Evolutionary conservation across 2,329 filamentous ascomycete species (phyloP), one percentile per base, ranked within the genome.

Genomic region (Trichoderma sp.): DNA sequence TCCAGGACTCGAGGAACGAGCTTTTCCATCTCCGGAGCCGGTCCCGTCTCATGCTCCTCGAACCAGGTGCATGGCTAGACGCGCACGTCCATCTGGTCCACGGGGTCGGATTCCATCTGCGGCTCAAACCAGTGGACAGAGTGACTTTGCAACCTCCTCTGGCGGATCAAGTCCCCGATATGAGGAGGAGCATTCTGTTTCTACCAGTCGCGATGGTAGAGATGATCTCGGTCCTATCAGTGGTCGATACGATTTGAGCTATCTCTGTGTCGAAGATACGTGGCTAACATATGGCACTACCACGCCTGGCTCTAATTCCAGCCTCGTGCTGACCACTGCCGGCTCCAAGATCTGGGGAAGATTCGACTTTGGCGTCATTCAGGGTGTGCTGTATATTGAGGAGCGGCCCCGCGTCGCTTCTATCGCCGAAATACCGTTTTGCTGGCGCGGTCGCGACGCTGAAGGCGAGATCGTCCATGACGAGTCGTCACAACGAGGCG

Each of bases 321-420:
- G 68, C 2, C 69, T 81, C 10, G 72, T 78, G 47, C 71, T 81
- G 17, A 79, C 78, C 2, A 74, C 81, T 1, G 73, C 72, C 17
- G 77, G 77, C 14, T 71, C 70, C 5, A 75, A 67, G 15, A 69
- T 83, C 7, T 85, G 82, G 82, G 81, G 78, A 0, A 71, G 68
- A 1, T 84, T 84, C 67, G 73, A 79, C 50, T 73, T 82, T 5
- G 79, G 78, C 0, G 63, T 78, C 7, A 73, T 81, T 44, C 65
- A 73, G 45, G 80, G 81, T 1, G 70, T 84, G 3, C 70, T 84
- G n/a, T 73, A 74, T 41, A 73, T 83, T 39, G 64, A 74, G 7
- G 58, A 76, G 17, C 75, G 76, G 3, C 79, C 78, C 0, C 72
- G n/a, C n/a, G n/a, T n/a, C n/a, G n/a, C n/a, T n/a, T n/a, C n/a